Base-by-base conservation (phyloP, 805 yeast genomes). In the Starmera quercuum region DNA sequence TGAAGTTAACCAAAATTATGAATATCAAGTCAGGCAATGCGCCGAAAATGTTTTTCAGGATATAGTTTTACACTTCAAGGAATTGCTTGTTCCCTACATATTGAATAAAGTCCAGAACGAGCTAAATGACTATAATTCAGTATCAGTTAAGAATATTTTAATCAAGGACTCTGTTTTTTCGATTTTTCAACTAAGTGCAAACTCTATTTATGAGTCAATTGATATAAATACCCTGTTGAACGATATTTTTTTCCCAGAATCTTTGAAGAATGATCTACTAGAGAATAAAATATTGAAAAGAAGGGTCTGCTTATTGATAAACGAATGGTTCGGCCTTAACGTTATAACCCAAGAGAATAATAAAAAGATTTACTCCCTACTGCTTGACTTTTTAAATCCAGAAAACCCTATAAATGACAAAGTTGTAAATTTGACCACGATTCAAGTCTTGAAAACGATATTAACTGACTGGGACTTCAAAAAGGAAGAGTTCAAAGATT, bases 401-500 rank as follows among this genome's bases (percentile, higher is more conserved):
- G 41, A 63, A 3, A 64, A 67, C 24, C 58, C 66, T 21, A 54
- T 64, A 19, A 73, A 78, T 42, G 97, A 92, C 53, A 66, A 70
- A 35, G 95, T 90, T n/a, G 95, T 92, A 2, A 71, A 70, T 44
- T 53, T 92, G 16, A 75, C 94, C 0, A 78, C 92, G 0, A 66
- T 81, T 12, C 81, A 79, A 46, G 75, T 90, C 0, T 58, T 88
- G 15, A 69, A 77, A 38, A 67, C 73, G 20, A 66, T 83, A 31
- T 64, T 90, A 21, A 88, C 85, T 40, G 96, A 87, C 47, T 85
- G 94, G 84, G 88, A 83, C 39, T 88, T 90, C 54, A 67, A 75
- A 25, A 79, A 83, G 39, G 63, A 59, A 12, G 75, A 64, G 20
- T 85, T 92, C 47, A 59, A 71, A 41, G 85, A 90, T 1, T 87